These are phyloP conservation scores for Lumnitzera racemosa DNA, from an alignment of 345 rosid species.

Conservation along the genomic window DNA sequence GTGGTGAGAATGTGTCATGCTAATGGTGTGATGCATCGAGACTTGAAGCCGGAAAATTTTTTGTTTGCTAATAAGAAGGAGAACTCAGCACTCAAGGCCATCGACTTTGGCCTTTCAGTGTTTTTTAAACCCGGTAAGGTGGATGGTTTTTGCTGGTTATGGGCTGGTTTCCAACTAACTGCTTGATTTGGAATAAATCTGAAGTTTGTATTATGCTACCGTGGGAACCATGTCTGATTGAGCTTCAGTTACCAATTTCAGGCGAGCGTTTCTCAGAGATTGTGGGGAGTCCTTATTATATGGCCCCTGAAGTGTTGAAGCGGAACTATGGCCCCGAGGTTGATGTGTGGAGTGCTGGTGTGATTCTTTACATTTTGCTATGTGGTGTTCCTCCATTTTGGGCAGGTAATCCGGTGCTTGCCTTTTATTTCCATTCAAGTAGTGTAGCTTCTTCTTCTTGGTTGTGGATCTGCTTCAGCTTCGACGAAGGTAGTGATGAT, in stretches of 20 bases:
- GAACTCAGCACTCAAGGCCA: conserved; percentile 67
- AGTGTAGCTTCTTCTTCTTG: no score
- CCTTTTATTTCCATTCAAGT: background rate
- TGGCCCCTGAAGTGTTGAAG: conserved; percentile 95
- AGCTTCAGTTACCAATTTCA: conserved; percentile 12
- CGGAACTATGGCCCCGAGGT: conserved; percentile 86
- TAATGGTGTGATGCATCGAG: conserved; percentile 91
- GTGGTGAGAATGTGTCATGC: conserved; percentile 91
- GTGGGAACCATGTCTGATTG: background rate
- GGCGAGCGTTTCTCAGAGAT: conserved; percentile 81
- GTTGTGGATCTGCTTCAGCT: no score
- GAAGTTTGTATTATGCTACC: background rate
- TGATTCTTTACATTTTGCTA: conserved; percentile 72
- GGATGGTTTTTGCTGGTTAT: background rate
- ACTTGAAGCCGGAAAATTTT: conserved; percentile 94
- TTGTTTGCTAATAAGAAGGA: conserved; percentile 90
- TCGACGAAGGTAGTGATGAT: no score
- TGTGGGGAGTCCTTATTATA: conserved; percentile 96
- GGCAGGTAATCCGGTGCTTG: conserved; percentile 47
- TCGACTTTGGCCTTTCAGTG: conserved; percentile 90
- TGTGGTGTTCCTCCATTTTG: conserved; percentile 97
- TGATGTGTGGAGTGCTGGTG: conserved; percentile 95
- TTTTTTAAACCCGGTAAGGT: conserved; percentile 78
- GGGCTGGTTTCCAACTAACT: conserved; percentile 5
- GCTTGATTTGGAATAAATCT: background rate